Evolutionary conservation across 75 land plant genomes (phyloP), one percentile per base, ranked within the genome.

Genomic region (Adiantum capillusveneris): DNA sequence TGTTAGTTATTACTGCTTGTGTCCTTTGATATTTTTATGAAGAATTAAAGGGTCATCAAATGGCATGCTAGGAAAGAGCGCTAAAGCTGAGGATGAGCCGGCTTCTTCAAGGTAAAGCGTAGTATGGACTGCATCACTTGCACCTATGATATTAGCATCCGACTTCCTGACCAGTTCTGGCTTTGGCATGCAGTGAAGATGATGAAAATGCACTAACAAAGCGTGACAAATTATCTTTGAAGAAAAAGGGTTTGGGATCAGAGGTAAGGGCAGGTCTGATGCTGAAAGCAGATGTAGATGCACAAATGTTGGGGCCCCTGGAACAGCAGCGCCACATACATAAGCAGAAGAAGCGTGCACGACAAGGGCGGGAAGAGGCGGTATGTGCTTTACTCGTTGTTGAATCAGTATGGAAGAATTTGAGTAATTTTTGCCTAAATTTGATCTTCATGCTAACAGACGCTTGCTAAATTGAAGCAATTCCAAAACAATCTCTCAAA

Each of bases 171-270:
- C n/a, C n/a, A n/a, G n/a, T n/a, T n/a, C n/a, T n/a, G n/a, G n/a
- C n/a, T n/a, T n/a, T n/a, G n/a, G n/a, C 19, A 34, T 44, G 12
- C 73, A 84, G 87, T 62, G 59, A 54, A 11, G 50, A 72, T 43
- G 45, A 11, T 50, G 79, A 83, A 31, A 78, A 64, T 44, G 20
- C 51, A 29, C 82, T 11, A 22, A 44, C 62, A 11, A 81, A 65
- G 53, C 63, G 64, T 19, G 85, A 85, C 19, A 95, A 90, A 50
- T 57, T 95, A 31, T 60, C 73, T n/a, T 43, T 95, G 54, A 90
- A 78, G 70, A 84, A 84, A 68, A 90, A 80, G 56, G 96, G 96
- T 16, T 57, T 86, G 61, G 99, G 96, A 3, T 90, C 99, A 49
- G 86, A 90, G 70, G 96, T 91, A 14, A 84, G 84, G 65, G 79